phyloP scores from a whole-genome alignment of 306 rosid species.

The Fragaria iinumae region DNA sequence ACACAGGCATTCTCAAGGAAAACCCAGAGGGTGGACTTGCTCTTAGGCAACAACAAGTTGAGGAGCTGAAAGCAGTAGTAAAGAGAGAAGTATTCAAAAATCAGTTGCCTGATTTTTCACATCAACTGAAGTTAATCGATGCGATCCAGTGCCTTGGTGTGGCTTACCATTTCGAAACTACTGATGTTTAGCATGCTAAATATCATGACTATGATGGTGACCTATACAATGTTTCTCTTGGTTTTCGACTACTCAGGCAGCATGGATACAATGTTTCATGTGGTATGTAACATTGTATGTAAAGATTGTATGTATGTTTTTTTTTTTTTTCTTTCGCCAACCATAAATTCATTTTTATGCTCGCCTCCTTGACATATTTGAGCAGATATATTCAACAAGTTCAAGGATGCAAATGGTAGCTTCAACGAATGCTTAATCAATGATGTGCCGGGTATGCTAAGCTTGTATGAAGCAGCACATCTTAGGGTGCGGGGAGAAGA shows the following conservation, averaged over 20 bases:
- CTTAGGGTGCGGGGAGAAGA: slow-evolving; percentile 38
- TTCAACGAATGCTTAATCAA: slow-evolving; percentile 20
- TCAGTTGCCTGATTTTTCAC: background rate
- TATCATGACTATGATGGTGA: background rate
- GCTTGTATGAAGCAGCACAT: slow-evolving; percentile 52
- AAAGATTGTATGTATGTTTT: background rate
- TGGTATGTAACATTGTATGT: slow-evolving; percentile 24
- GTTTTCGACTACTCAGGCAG: slow-evolving; percentile 52
- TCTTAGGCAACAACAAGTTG: background rate
- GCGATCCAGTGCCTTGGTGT: slow-evolving; percentile 33
- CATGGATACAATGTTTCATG: slow-evolving; percentile 35
- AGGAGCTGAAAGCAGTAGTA: slow-evolving; percentile 35
- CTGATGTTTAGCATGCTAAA: no score
- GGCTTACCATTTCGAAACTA: slow-evolving; percentile 42
- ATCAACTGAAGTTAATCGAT: slow-evolving; percentile 33
- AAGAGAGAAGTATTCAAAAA: slow-evolving; percentile 16
- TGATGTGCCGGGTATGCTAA: slow-evolving; percentile 35
- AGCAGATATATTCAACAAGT: slow-evolving; percentile 41
- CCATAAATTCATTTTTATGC: background rate
- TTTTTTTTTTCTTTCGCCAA: background rate
- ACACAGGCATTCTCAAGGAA: no score
- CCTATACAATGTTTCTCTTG: slow-evolving; percentile 28
- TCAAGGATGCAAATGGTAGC: background rate
- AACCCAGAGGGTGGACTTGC: no score
- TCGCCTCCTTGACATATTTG: background rate